Evolutionary conservation across 441 rosid genomes (phyloP).

Genomic region (Theobroma grandiflorum): DNA sequence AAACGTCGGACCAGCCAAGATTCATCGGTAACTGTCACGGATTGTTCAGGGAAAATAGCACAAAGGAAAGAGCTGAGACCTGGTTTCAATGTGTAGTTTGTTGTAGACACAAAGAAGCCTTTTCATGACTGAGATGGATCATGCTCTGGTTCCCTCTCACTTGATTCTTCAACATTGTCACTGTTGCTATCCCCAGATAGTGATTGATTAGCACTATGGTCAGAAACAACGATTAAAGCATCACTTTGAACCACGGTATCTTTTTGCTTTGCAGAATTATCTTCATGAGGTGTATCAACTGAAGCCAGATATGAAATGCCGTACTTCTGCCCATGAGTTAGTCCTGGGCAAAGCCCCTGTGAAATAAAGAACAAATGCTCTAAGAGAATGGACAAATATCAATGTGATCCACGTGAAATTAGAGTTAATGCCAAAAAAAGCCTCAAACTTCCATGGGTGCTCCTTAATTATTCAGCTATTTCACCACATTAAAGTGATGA

Average conservation of each 20-base stretch:
- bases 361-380: slow-evolving; percentile 18
- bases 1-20: slow-evolving; percentile 9
- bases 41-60: slow-evolving; percentile 21
- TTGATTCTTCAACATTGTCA: slow-evolving; percentile 35
- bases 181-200: slow-evolving; percentile 31
- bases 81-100: not conserved
- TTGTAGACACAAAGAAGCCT: not conserved
- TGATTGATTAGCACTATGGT: slow-evolving; percentile 38
- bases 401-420: not conserved
- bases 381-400: not conserved
- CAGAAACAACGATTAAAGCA: slow-evolving; percentile 47
- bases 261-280: slow-evolving; percentile 36
- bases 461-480: slow-evolving; percentile 13
- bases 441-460: not conserved
- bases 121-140: slow-evolving; percentile 32
- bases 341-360: slow-evolving; percentile 92
- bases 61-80: not conserved
- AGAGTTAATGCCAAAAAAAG: not conserved
- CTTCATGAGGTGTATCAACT: slow-evolving; percentile 42
- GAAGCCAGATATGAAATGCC: slow-evolving; percentile 62
- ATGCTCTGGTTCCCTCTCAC: slow-evolving; percentile 19
- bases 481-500: not conserved
- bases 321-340: slow-evolving; percentile 83
- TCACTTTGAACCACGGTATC: slow-evolving; percentile 45
- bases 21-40: not conserved